phyloP scores from a whole-genome alignment of 1,284 basidiomycete species.

The Boletellus dicymbophilus region DNA sequence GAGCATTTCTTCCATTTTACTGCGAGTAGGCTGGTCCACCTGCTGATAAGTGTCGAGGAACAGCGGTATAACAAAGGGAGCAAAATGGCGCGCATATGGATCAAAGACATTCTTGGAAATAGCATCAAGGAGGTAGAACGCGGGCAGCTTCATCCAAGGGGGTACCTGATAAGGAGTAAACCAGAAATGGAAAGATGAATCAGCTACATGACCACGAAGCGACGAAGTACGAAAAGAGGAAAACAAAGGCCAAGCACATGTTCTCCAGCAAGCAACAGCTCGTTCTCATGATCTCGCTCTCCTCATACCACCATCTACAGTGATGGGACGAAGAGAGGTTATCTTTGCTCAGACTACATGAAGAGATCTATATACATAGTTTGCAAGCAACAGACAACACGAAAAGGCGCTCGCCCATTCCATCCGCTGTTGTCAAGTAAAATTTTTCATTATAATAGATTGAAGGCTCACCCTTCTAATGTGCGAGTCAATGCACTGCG shows the following conservation, averaged over 20 bases:
- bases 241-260: slow-evolving; percentile 15
- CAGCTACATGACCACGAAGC: slow-evolving; percentile 48
- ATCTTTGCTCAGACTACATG: slow-evolving; percentile 43
- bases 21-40: slow-evolving; percentile 81
- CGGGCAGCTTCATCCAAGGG: slow-evolving; percentile 90
- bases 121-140: slow-evolving; percentile 95
- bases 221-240: slow-evolving; percentile 25
- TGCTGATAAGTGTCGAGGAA: slow-evolving; percentile 85
- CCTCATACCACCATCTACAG: slow-evolving; percentile 34
- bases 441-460: slow-evolving; percentile 17
- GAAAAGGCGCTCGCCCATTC: slow-evolving; percentile 27
- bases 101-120: slow-evolving; percentile 94
- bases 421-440: slow-evolving; percentile 29
- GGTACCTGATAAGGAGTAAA: slow-evolving; percentile 64
- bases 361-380: slow-evolving; percentile 38
- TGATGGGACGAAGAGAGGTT: slow-evolving; percentile 37
- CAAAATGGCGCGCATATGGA: slow-evolving; percentile 84
- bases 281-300: slow-evolving; percentile 33
- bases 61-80: slow-evolving; percentile 73
- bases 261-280: slow-evolving; percentile 24
- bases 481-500: slow-evolving; percentile 86
- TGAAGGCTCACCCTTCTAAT: slow-evolving; percentile 80
- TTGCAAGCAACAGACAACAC: slow-evolving; percentile 29
- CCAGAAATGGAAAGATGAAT: slow-evolving; percentile 53
- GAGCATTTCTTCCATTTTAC: slow-evolving; percentile 97